Base-by-base conservation (phyloP, 1,139 yeast species). In the Zygoascus hellenicus region DNA sequence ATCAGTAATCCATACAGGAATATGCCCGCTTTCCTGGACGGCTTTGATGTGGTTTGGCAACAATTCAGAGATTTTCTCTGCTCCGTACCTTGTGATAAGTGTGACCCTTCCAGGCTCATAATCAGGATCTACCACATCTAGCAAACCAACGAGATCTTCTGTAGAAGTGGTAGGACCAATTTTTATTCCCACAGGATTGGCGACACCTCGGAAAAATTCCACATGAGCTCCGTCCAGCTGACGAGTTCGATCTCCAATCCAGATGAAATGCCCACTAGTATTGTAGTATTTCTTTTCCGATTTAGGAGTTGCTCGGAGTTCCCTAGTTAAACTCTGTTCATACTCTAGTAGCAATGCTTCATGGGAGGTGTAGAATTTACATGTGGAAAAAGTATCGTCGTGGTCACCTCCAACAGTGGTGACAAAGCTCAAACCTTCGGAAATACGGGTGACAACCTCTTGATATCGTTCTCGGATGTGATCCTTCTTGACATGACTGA, bases 211-310 rank as follows among this genome's bases (percentile, higher is more conserved):
- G 63, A 70, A 71, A 54, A 68, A 70, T 58, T 70, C 75, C 19
- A 70, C 74, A 48, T 70, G 75, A 5, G 75, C 75, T 13, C 75
- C 72, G 43, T 69, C 68, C 4, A 69, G 56, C 55, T 70, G 74
- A 13, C 75, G 55, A 1, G 75, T 70, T 29, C 75, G 63, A 53
- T 70, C 75, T 13, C 75, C 75, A 42, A 70, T 70, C 75, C 75
- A 70, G 41, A 70, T 59, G 54, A 70, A 70, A 48, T 70, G 75
- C 2, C 74, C 70, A 3, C 72, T 67, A 2, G 74, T 68, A 54
- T 70, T 67, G 61, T 67, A 70, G 65, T 65, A 69, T 28, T 60
- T 59, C 37, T 54, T 48, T 16, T 46, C 46, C 9, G 52, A 54
- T 36, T 55, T 55, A 13, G 36, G 49, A 2, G 64, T 58, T 31